These are phyloP conservation scores for Pythium sp. DNA, from an alignment of 352 stramenopile genomes.

Conservation along the genomic window DNA sequence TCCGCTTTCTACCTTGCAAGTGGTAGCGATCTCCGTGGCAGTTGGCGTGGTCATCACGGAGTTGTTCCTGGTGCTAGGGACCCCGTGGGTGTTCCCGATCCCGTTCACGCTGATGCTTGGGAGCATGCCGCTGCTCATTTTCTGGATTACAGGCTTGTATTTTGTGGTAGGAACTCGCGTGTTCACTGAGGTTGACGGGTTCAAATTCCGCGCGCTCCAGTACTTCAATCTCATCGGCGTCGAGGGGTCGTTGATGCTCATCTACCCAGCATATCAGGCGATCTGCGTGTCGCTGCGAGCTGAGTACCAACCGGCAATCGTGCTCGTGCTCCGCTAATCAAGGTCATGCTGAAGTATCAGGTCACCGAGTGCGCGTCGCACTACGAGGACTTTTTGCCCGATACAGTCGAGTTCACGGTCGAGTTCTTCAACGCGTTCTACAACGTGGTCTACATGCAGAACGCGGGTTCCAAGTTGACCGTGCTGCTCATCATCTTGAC, in stretches of 20 bases:
- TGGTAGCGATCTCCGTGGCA: background rate
- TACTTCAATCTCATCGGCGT: slow-evolving; percentile 7
- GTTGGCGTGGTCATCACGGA: too few species aligned
- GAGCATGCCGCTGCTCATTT: background rate
- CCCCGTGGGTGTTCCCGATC: background rate
- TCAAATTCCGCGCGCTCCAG: slow-evolving; percentile 6
- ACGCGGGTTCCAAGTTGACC: too few species aligned
- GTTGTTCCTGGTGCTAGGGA: background rate
- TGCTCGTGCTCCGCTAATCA: too few species aligned
- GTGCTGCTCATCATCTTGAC: too few species aligned
- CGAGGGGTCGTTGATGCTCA: background rate
- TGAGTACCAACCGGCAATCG: background rate
- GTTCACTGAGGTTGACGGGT: background rate
- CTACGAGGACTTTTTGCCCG: too few species aligned
- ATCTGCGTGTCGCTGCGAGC: background rate
- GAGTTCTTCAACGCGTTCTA: too few species aligned
- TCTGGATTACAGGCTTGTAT: background rate
- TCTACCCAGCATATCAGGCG: background rate
- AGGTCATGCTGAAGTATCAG: too few species aligned
- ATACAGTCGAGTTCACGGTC: too few species aligned
- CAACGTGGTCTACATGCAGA: too few species aligned
- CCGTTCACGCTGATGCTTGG: background rate
- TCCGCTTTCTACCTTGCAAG: background rate
- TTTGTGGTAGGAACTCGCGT: background rate
- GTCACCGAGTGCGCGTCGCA: too few species aligned